Evolutionary conservation across 2,329 filamentous ascomycete genomes (phyloP).

Genomic region (Neocatenulostroma microsporum): DNA sequence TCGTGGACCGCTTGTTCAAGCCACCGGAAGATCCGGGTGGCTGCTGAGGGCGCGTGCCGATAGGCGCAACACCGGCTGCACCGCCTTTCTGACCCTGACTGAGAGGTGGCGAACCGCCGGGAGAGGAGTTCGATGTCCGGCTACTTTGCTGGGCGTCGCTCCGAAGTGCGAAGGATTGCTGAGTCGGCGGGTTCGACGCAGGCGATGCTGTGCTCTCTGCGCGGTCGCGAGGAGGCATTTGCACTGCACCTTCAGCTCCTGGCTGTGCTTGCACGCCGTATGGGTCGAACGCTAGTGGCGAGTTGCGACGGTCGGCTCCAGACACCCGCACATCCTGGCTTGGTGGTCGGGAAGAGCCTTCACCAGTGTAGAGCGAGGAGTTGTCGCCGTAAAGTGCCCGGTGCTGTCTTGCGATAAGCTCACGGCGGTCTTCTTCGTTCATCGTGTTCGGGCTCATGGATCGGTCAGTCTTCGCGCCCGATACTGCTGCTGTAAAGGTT

Average conservation of each 20-base stretch:
- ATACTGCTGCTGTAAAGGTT: slow-evolving; percentile 63
- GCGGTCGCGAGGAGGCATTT: slow-evolving; percentile 44
- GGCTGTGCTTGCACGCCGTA: slow-evolving; percentile 49
- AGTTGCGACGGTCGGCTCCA: slow-evolving; percentile 63
- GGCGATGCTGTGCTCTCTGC: slow-evolving; percentile 73
- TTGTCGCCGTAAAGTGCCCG: slow-evolving; percentile 82
- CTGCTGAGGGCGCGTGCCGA: slow-evolving; percentile 75
- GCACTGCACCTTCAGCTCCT: slow-evolving; percentile 46
- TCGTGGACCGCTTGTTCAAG: slow-evolving; percentile 75
- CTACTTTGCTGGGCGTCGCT: slow-evolving; percentile 55
- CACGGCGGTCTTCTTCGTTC: slow-evolving; percentile 93
- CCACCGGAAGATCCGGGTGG: slow-evolving; percentile 51
- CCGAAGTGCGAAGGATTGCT: slow-evolving; percentile 35
- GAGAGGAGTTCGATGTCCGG: slow-evolving; percentile 79
- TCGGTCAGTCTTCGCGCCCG: slow-evolving; percentile 71
- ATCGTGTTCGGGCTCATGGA: slow-evolving; percentile 76
- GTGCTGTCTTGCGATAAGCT: slow-evolving; percentile 92
- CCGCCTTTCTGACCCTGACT: slow-evolving; percentile 52
- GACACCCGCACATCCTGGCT: slow-evolving; percentile 57
- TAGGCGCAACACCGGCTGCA: slow-evolving; percentile 70
- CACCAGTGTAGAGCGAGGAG: slow-evolving; percentile 60
- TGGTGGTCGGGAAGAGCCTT: slow-evolving; percentile 59
- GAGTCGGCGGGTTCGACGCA: slow-evolving; percentile 53
- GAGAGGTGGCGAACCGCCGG: slow-evolving; percentile 68
- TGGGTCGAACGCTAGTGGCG: slow-evolving; percentile 71